Evolutionary conservation across 2,329 filamentous ascomycete genomes (phyloP).

Genomic region (Clarireedia monteithiana): DNA sequence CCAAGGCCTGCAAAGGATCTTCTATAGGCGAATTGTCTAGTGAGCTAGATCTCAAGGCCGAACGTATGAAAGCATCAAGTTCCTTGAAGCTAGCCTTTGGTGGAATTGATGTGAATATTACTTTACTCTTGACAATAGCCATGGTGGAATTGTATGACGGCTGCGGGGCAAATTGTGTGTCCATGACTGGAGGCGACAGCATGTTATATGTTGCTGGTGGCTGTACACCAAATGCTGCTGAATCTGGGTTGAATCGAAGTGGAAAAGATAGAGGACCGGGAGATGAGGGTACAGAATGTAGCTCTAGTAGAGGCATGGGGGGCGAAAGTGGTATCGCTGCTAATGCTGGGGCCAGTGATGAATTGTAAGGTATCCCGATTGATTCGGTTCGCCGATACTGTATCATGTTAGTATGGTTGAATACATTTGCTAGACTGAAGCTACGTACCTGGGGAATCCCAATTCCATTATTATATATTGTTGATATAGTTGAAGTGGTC

Average conservation of each 20-base stretch:
- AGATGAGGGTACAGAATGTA: too few species aligned
- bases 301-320: too few species aligned
- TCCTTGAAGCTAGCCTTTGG: neutral
- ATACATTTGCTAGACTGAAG: too few species aligned
- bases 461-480: neutral
- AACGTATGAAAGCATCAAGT: slow-evolving; percentile 10
- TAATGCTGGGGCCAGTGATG: too few species aligned
- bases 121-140: slow-evolving; percentile 13
- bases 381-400: too few species aligned
- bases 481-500: neutral
- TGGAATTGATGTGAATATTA: slow-evolving; percentile 19
- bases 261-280: too few species aligned
- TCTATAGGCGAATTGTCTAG: neutral
- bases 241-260: too few species aligned
- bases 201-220: neutral
- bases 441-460: too few species aligned
- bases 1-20: slow-evolving; percentile 3
- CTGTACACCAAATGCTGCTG: neutral
- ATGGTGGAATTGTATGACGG: neutral
- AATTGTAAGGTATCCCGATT: too few species aligned
- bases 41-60: neutral
- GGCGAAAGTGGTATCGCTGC: too few species aligned
- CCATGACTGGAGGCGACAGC: too few species aligned
- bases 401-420: too few species aligned
- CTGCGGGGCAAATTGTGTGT: neutral